Evolutionary conservation across 2,329 filamentous ascomycete genomes (phyloP).

Genomic region (Rutstroemia sp.): DNA sequence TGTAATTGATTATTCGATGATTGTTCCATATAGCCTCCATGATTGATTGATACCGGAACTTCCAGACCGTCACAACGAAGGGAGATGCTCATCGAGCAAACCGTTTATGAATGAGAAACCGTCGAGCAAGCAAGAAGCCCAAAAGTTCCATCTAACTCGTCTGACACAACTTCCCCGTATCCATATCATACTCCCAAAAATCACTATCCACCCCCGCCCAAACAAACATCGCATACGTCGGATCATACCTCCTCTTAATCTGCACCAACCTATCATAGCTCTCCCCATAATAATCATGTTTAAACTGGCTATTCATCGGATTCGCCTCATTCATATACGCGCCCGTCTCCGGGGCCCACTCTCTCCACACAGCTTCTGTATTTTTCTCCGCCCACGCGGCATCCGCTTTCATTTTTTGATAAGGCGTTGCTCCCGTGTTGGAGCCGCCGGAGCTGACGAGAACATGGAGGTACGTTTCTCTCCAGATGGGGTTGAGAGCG

Average conservation of each 20-base stretch:
- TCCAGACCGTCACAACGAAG: too few species aligned
- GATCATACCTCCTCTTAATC: conserved; percentile 32
- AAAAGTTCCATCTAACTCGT: too few species aligned
- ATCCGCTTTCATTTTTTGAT: not conserved
- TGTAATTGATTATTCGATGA: too few species aligned
- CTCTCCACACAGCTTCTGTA: conserved; percentile 23
- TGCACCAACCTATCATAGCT: conserved; percentile 27
- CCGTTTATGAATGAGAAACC: too few species aligned
- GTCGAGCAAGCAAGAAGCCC: too few species aligned
- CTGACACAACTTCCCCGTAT: not conserved
- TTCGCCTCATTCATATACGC: conserved; percentile 36
- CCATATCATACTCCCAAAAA: not conserved
- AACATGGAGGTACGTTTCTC: conserved; percentile 27
- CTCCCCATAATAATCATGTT: conserved; percentile 30
- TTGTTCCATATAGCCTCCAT: too few species aligned
- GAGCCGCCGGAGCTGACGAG: not conserved
- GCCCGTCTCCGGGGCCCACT: conserved; percentile 33
- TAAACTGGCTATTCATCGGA: conserved; percentile 26
- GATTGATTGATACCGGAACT: too few species aligned
- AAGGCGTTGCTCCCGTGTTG: not conserved
- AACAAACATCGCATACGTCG: conserved; percentile 33
- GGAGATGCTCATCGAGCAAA: too few species aligned
- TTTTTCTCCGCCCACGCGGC: not conserved
- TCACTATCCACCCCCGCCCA: conserved; percentile 21
- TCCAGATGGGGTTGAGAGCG: conserved; percentile 30